These are phyloP conservation scores for Cladorrhinum sp. DNA, from an alignment of 2,329 filamentous ascomycete genomes.

Conservation along the genomic window DNA sequence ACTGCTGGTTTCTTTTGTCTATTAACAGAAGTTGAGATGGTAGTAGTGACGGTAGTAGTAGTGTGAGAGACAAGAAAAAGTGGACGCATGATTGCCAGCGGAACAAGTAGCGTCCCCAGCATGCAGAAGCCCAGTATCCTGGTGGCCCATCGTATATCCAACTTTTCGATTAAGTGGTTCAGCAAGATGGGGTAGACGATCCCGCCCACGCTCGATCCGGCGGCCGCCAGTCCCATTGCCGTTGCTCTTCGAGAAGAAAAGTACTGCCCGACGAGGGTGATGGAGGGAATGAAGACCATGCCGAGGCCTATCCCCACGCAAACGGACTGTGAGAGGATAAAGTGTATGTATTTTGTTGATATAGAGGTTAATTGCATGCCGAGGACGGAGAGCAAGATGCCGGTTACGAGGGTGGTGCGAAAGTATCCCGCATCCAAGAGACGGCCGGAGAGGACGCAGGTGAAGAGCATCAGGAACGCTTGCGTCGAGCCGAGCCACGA, in stretches of 20 bases:
- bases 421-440: constrained; percentile 41
- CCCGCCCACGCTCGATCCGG: constrained; percentile 59
- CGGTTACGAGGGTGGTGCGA: constrained; percentile 31
- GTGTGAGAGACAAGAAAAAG: no score
- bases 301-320: constrained; percentile 12
- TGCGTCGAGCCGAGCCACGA: constrained; percentile 40
- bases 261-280: constrained; percentile 53
- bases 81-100: constrained; percentile 8
- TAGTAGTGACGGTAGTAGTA: no score
- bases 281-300: constrained; percentile 28
- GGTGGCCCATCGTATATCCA: constrained; percentile 64
- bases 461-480: constrained; percentile 37
- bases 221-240: constrained; percentile 56
- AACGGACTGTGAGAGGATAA: constrained; percentile 18
- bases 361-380: constrained; percentile 34
- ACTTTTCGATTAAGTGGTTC: constrained; percentile 52
- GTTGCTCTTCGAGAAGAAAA: constrained; percentile 54
- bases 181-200: constrained; percentile 59
- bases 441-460: constrained; percentile 38
- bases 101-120: constrained; percentile 10
- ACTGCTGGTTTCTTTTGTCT: no score
- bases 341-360: constrained; percentile 16
- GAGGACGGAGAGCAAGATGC: constrained; percentile 35
- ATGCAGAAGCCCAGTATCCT: constrained; percentile 55
- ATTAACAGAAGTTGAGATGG: no score